Evolutionary conservation across 306 rosid species (phyloP).

Genomic region (Malus orientalis): DNA sequence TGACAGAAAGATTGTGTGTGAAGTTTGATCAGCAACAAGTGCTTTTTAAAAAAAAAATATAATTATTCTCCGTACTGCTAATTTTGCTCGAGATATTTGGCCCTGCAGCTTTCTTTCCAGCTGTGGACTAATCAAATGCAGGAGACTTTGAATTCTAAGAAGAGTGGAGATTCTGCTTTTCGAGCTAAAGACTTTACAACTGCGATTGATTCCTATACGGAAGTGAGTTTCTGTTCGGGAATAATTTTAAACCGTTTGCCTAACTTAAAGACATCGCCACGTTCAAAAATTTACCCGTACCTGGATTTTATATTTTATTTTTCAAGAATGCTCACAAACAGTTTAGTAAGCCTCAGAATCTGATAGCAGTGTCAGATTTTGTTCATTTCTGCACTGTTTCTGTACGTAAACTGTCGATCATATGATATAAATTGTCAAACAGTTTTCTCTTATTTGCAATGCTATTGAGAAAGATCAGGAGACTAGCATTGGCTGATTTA

Average conservation of each 20-base stretch:
- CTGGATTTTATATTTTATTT: background rate
- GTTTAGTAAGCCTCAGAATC: background rate
- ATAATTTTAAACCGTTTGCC: background rate
- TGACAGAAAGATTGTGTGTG: background rate
- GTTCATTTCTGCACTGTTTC: background rate
- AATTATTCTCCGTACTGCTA: background rate
- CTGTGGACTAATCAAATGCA: slow-evolving; percentile 97
- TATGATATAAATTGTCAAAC: background rate
- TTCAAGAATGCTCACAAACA: background rate
- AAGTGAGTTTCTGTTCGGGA: slow-evolving; percentile 40
- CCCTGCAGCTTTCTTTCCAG: slow-evolving; percentile 89
- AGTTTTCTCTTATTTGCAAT: background rate
- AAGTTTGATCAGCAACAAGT: background rate
- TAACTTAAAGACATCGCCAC: background rate
- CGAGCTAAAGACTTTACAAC: slow-evolving; percentile 67
- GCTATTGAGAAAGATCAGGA: background rate
- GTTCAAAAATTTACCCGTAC: background rate
- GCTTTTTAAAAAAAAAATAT: too few species aligned
- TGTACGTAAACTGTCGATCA: background rate
- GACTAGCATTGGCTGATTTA: background rate
- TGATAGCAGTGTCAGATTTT: background rate
- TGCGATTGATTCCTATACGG: slow-evolving; percentile 76
- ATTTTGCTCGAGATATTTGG: slow-evolving; percentile 19
- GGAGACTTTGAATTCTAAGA: slow-evolving; percentile 82
- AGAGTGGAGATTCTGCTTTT: slow-evolving; percentile 89